These are phyloP conservation scores for Pythium sukuiense DNA, from an alignment of 352 stramenopile species.

Conservation along the genomic window DNA sequence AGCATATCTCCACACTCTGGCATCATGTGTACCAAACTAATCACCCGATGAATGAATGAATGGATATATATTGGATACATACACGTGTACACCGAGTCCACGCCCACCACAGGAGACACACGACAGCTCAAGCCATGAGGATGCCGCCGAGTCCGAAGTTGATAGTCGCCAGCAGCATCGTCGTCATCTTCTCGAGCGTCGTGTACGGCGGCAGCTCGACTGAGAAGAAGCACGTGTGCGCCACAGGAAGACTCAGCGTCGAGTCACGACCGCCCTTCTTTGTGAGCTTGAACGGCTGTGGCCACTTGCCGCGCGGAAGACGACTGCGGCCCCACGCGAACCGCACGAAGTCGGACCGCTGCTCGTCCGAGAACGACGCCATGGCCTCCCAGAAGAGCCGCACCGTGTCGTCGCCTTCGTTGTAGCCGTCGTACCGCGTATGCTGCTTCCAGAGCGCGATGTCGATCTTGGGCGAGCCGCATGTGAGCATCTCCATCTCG, in stretches of 20 bases:
- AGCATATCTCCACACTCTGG: too few relatives aligned
- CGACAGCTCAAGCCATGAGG: constrained; percentile 68
- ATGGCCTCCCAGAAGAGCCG: constrained; percentile 91
- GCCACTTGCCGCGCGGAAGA: constrained; percentile 87
- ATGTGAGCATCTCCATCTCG: constrained; percentile 91
- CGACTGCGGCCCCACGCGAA: constrained; percentile 94
- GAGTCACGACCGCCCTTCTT: constrained; percentile 86
- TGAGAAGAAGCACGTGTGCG: constrained; percentile 96
- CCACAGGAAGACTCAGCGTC: constrained; percentile 85
- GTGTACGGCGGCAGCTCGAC: constrained; percentile 94
- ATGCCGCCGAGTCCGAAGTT: constrained; percentile 92
- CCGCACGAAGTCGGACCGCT: constrained; percentile 90
- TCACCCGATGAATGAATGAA: constrained; percentile 2
- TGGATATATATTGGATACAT: constrained; percentile 3
- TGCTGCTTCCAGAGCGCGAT: constrained; percentile 84
- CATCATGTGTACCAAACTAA: not conserved
- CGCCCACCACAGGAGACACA: not conserved
- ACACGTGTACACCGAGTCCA: too few relatives aligned
- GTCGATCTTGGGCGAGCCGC: constrained; percentile 90
- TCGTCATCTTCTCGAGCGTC: constrained; percentile 88
- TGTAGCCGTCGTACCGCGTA: constrained; percentile 89
- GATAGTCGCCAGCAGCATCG: constrained; percentile 92
- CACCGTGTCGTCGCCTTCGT: constrained; percentile 79
- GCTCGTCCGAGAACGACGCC: constrained; percentile 83
- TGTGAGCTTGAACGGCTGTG: constrained; percentile 91